These are phyloP conservation scores for Coniosporium tulheliwenetii DNA, from an alignment of 2,329 filamentous ascomycete species.

Conservation along the genomic window DNA sequence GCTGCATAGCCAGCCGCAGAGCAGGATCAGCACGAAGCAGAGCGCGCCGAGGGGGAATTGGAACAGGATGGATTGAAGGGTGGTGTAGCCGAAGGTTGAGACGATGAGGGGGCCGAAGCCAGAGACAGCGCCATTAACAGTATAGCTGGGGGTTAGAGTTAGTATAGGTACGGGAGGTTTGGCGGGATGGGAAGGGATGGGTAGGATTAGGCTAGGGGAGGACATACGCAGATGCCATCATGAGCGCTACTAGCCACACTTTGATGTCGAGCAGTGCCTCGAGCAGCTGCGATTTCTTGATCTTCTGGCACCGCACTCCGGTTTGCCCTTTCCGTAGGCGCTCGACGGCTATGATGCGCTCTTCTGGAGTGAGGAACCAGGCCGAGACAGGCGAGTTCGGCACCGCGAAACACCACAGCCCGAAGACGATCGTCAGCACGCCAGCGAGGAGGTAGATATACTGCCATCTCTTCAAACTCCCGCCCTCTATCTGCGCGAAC, in stretches of 20 bases:
- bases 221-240: conserved; percentile 48
- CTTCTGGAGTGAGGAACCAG: conserved; percentile 50
- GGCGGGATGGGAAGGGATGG: background rate
- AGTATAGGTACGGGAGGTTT: background rate
- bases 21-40: conserved; percentile 50
- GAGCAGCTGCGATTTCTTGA: conserved; percentile 43
- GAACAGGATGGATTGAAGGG: conserved; percentile 51
- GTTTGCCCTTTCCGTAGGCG: conserved; percentile 46
- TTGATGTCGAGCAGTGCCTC: conserved; percentile 46
- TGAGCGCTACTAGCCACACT: conserved; percentile 46
- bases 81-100: conserved; percentile 51
- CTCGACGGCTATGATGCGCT: conserved; percentile 49
- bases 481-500: conserved; percentile 18
- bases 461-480: conserved; percentile 45
- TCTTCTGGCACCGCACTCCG: conserved; percentile 43
- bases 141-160: conserved; percentile 29
- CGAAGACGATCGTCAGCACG: conserved; percentile 47
- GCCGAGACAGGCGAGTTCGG: conserved; percentile 51
- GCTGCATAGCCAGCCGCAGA: conserved; percentile 49
- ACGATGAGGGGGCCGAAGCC: conserved; percentile 61
- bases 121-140: conserved; percentile 54
- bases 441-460: conserved; percentile 56
- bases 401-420: conserved; percentile 46
- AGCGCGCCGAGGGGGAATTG: conserved; percentile 60
- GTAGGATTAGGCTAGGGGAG: background rate